These are phyloP conservation scores for Rugonectria rugulosa DNA, from an alignment of 2,329 filamentous ascomycete genomes.

Conservation along the genomic window DNA sequence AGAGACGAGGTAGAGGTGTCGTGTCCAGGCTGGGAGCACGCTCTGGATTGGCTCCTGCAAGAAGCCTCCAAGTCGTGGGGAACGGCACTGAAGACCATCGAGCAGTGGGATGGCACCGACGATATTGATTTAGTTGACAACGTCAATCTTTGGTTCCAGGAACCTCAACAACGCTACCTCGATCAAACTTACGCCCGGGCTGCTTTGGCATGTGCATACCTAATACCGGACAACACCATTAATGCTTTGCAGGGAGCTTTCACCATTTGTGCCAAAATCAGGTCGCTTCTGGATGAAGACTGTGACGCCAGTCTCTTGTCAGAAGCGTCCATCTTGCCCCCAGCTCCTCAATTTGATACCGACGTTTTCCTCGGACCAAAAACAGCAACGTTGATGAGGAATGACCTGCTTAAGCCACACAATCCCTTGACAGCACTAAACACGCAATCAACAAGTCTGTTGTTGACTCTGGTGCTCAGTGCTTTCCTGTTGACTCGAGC, in stretches of 20 bases:
- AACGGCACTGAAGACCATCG: conserved; percentile 68
- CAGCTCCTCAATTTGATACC: conserved; percentile 43
- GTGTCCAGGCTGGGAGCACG: conserved; percentile 72
- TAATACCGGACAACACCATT: conserved; percentile 65
- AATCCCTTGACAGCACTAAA: conserved; percentile 72
- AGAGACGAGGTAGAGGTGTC: conserved; percentile 41
- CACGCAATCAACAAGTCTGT: conserved; percentile 61
- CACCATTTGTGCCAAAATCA: conserved; percentile 64
- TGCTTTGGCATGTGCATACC: conserved; percentile 72
- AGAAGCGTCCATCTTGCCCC: conserved; percentile 54
- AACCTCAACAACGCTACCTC: conserved; percentile 66
- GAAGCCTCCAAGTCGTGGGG: conserved; percentile 68
- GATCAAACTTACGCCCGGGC: conserved; percentile 72
- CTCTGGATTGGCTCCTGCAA: conserved; percentile 71
- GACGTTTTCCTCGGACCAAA: conserved; percentile 33
- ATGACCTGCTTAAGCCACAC: conserved; percentile 61
- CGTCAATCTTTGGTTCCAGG: conserved; percentile 63
- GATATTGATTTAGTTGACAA: conserved; percentile 74
- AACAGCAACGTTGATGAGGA: conserved; percentile 43
- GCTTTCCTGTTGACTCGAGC: conserved; percentile 62
- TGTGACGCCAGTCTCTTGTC: conserved; percentile 59
- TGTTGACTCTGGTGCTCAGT: conserved; percentile 70
- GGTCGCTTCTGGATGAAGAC: conserved; percentile 65
- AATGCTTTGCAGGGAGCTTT: conserved; percentile 69
- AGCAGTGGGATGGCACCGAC: conserved; percentile 76